Base-by-base conservation (phyloP, 2,329 filamentous ascomycete species). In the Alternaria sp. region DNA sequence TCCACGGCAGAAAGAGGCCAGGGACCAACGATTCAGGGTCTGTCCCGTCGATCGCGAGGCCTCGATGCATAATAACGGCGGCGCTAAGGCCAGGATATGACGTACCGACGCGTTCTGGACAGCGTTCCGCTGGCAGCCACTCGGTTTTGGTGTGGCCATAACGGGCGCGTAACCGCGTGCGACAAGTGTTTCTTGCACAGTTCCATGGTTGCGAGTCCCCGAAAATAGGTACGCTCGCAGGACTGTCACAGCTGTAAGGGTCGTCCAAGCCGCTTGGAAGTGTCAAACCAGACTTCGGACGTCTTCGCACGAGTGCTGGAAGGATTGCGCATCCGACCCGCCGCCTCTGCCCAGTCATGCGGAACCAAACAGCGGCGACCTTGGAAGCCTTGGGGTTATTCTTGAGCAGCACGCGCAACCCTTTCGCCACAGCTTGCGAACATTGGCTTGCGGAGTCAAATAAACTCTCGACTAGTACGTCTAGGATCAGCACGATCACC, bases 31-130 rank as follows among this genome's bases (percentile, higher is more conserved):
- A 59, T 58, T 54, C 62, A 62, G 68, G 67, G 65, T 66, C 64
- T 60, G 57, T 43, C 43, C n/a, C 47, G 68, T 64, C 62, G 69
- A 72, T 72, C 68, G 48, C 49, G 53, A 58, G 66, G 63, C 64
- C 68, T 69, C 67, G 68, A 72, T 41, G 67, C 65, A 66, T 69
- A 65, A 68, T 62, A 59, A 60, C 57, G 63, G 56, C 54, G 39
- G 46, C 43, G 57, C 63, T 66, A 70, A 69, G 36, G 62, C 20
- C 64, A 70, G 64, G 68, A 66, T 67, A 57, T 57, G 57, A 60
- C 57, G 57, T 60, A 59, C 49, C 63, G 54, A 68, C 63, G 61
- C 54, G 57, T 68, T 57, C 67, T 66, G 58, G 68, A 67, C 32
- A 61, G 48, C 57, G 55, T 60, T 60, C 42, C 51, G 56, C 61